phyloP scores from a whole-genome alignment of 768 basidiomycete genomes.

The Boletus speciosus region DNA sequence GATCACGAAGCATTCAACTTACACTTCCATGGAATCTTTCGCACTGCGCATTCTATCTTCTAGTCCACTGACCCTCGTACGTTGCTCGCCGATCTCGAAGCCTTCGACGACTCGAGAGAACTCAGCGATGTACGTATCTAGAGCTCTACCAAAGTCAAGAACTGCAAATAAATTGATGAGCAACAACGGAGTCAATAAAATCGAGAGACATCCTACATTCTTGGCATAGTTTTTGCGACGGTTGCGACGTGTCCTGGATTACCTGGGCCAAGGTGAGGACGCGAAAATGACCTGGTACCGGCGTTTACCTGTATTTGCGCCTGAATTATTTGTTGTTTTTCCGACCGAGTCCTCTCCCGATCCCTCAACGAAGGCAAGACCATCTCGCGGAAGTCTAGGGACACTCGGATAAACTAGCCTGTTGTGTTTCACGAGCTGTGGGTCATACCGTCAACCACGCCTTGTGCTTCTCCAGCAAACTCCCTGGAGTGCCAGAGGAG shows the following conservation, averaged over 20 bases:
- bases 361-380: slow-evolving; percentile 16
- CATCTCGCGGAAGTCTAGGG: slow-evolving; percentile 16
- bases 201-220: slow-evolving; percentile 8
- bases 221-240: slow-evolving; percentile 19
- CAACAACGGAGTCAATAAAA: not conserved
- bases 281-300: not conserved
- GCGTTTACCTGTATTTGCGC: slow-evolving; percentile 14
- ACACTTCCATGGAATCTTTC: slow-evolving; percentile 15
- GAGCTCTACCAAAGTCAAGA: slow-evolving; percentile 11
- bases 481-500: slow-evolving; percentile 21
- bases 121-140: slow-evolving; percentile 13
- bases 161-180: slow-evolving; percentile 2
- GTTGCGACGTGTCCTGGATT: slow-evolving; percentile 14
- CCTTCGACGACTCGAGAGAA: slow-evolving; percentile 14
- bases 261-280: slow-evolving; percentile 8
- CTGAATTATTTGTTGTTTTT: slow-evolving; percentile 15
- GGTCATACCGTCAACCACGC: slow-evolving; percentile 13
- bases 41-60: not conserved
- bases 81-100: slow-evolving; percentile 3
- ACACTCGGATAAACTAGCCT: not conserved
- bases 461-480: slow-evolving; percentile 19
- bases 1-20: not conserved
- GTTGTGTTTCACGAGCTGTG: not conserved
- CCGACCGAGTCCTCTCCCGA: not conserved
- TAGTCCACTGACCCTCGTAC: slow-evolving; percentile 3